Base-by-base conservation (phyloP, 2,329 filamentous ascomycete species). In the Neopestalotiopsis clavispora region DNA sequence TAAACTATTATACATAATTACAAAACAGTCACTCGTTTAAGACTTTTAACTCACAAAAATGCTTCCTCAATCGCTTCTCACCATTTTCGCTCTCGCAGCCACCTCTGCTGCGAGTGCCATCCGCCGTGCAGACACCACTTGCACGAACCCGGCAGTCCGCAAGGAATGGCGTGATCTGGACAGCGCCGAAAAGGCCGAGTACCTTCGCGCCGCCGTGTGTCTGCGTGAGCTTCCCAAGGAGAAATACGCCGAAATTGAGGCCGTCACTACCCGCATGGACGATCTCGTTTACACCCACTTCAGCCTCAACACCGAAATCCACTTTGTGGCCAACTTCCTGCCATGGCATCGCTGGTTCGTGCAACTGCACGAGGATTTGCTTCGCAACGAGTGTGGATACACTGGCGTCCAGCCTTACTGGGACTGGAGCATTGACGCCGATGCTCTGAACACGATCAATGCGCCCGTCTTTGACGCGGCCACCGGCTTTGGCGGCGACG, bases 311-410 rank as follows among this genome's bases (percentile, higher is more conserved):
- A 69, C 71, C 20, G 75, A 74, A 59, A 75, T 79, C 9, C 79
- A 80, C 67, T 68, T 66, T n/a, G 76, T 77, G 14, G 77, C 77
- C 32, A 75, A 75, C 65, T 81, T 81, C 69, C 72, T 80, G 20
- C 77, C 78, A 0, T 81, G 79, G 74, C 79, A 81, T 58, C 75
- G 80, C 6, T 79, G 76, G 67, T 80, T 77, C 65, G 61, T 80
- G 60, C 74, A 72, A 17, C 70, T 74, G 23, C 78, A 80, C 66
- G 79, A 79, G 61, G 70, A 71, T 42, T 73, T 80, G 3, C 69
- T 81, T 17, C 73, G 74, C 38, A 66, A 74, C 9, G 77, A 80
- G 67, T 81, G 80, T 58, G 68, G 71, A 34, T 76, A 74, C 59
- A 72, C 69, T 9, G 74, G 74, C 2, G 71, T 72, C 7, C 59